Percentiles rank a stretch among this genome's conserved stretches.
These are phyloP conservation scores for Stachybotrys elegans DNA, from an alignment of 2,329 filamentous ascomycete genomes.

Conservation along the genomic window DNA sequence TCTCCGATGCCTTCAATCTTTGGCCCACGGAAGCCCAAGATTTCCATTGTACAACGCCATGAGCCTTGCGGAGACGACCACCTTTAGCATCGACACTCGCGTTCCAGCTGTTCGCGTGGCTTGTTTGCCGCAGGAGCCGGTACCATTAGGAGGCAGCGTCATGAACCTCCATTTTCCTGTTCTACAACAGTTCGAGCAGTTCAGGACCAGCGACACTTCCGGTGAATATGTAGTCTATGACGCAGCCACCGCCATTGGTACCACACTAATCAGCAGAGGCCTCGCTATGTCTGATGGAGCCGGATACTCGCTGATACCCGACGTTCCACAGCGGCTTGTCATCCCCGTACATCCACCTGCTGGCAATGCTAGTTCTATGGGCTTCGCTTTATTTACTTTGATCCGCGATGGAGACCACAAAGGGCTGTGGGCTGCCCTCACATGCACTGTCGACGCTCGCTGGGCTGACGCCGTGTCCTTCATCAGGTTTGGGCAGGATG, in stretches of 20 bases:
- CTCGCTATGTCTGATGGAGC: neutral
- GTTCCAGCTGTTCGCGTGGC: constrained; percentile 3
- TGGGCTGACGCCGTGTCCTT: neutral
- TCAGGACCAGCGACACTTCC: no score
- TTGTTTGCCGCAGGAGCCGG: neutral
- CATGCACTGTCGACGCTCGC: neutral
- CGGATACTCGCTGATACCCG: neutral
- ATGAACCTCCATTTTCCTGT: neutral
- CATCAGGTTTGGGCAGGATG: neutral
- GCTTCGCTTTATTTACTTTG: neutral
- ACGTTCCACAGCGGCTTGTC: neutral
- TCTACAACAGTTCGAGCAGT: neutral
- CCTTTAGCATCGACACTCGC: constrained; percentile 1
- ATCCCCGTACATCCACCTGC: neutral
- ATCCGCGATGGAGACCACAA: no score
- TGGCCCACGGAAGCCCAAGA: neutral
- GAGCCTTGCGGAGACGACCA: neutral
- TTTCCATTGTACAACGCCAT: neutral
- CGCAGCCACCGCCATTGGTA: no score
- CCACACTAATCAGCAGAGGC: neutral
- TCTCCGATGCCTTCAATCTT: neutral
- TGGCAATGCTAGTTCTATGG: neutral
- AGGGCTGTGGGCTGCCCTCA: neutral
- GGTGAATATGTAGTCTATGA: no score
- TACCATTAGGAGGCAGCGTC: neutral